Base-by-base conservation (phyloP, 805 yeast genomes). In the Starmerella etchellsii region DNA sequence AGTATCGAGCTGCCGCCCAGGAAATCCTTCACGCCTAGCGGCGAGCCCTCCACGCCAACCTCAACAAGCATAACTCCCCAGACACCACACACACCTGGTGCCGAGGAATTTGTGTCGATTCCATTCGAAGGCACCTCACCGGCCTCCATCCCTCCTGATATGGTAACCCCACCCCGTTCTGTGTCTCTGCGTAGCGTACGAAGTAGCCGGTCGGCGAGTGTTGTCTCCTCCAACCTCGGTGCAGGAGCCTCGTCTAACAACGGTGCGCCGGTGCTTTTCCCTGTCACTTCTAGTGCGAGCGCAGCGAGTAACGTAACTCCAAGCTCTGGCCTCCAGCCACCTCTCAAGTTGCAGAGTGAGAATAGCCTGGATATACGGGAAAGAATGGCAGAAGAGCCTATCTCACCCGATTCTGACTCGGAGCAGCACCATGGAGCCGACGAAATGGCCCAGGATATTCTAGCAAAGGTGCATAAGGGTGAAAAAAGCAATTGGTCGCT, bases 381-480 rank as follows among this genome's bases (percentile, higher is more conserved):
- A 6, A 31, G 19, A 29, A 8, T 10, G 21, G 23, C 25, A 14
- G 39, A 7, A n/a, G 40, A 26, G 33, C 50, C 50, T 4, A 16
- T 39, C n/a, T 44, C 51, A 21, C 50, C 52, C 2, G 38, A 34
- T 19, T 43, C 48, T 18, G 11, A 39, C 2, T 20, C 18, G 15
- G 42, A 36, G 36, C 36, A 25, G 10, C 58, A 50, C 28, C 51
- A 46, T 20, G 44, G 33, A 6, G 61, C 61, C 31, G 63, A 59
- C 40, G 57, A 52, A 34, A 59, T 59, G 56, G 63, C 63, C 20
- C 54, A 53, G 50, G 42, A 54, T 25, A 59, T 59, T 39, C 47
- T 59, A 34, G 58, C 54, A 26, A 50, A 54, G 35, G 62, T 58
- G 31, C 45, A 40, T 25, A 14, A 37, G 26, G 46, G 41, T 42